A percentile compares a stretch with the other conserved stretches of the same genome.
Evolutionary conservation across 345 rosid genomes (phyloP).

Genomic region (Rhizophora apiculata): DNA sequence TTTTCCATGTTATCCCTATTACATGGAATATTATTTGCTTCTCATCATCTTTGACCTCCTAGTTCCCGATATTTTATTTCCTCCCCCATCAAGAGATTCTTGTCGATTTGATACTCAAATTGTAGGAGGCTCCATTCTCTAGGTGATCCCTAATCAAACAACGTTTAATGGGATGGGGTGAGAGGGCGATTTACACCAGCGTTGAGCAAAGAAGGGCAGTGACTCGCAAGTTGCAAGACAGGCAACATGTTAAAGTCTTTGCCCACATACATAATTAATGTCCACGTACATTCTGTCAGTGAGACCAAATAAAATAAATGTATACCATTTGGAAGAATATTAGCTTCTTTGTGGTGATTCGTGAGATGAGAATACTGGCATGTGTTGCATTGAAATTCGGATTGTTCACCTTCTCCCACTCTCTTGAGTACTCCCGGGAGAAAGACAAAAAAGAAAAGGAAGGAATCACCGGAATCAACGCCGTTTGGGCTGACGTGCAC

Average conservation of each 20-base stretch:
- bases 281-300: slow-evolving; percentile 8
- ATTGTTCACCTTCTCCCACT: slow-evolving; percentile 39
- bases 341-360: slow-evolving; percentile 53
- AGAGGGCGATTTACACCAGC: background rate
- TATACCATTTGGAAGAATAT: slow-evolving; percentile 43
- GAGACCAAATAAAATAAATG: slow-evolving; percentile 5
- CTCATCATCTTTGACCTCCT: too few species aligned
- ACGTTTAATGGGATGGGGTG: too few species aligned
- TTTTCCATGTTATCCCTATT: too few species aligned
- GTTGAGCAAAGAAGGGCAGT: slow-evolving; percentile 9
- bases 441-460: slow-evolving; percentile 39
- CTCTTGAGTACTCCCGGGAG: slow-evolving; percentile 12
- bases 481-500: slow-evolving; percentile 55
- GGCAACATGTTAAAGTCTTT: background rate
- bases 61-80: too few species aligned
- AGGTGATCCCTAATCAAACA: too few species aligned
- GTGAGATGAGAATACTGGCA: slow-evolving; percentile 40
- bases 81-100: background rate
- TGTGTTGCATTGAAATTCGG: slow-evolving; percentile 47
- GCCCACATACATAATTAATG: background rate
- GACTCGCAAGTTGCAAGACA: background rate
- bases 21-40: too few species aligned
- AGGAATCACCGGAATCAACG: slow-evolving; percentile 75
- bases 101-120: slow-evolving; percentile 14
- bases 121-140: background rate